Evolutionary conservation across 2,329 filamentous ascomycete genomes (phyloP).

Genomic region (Aureobasidium subglaciale): DNA sequence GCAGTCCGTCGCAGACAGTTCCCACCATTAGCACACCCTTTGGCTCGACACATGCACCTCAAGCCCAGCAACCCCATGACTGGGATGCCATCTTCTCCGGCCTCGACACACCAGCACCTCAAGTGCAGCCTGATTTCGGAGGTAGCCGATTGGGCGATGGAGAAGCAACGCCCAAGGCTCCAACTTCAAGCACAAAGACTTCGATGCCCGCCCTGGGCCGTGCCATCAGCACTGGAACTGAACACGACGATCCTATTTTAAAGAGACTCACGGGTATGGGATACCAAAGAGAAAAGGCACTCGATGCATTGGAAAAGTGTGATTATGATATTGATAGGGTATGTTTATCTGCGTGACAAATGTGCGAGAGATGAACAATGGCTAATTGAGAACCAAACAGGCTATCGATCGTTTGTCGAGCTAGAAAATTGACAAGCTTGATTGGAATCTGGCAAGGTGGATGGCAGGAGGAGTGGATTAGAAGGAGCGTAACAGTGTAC

Average conservation of each 20-base stretch:
- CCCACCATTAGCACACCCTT: conserved; percentile 23
- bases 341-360: conserved; percentile 31
- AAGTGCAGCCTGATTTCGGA: neutral
- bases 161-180: conserved; percentile 17
- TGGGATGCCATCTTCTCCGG: conserved; percentile 94
- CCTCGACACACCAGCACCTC: conserved; percentile 50
- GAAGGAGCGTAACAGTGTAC: neutral
- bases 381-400: conserved; percentile 12
- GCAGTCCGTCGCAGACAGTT: conserved; percentile 16
- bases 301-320: conserved; percentile 82
- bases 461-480: neutral
- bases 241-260: conserved; percentile 84
- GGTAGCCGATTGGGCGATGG: conserved; percentile 13
- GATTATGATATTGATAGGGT: conserved; percentile 96
- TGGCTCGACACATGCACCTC: conserved; percentile 17
- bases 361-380: neutral
- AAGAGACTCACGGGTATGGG: conserved; percentile 89
- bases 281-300: conserved; percentile 64
- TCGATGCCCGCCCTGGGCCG: conserved; percentile 49
- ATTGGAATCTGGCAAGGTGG: conserved; percentile 11
- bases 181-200: neutral
- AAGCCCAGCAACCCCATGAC: conserved; percentile 54
- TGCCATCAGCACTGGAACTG: conserved; percentile 64
- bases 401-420: conserved; percentile 18
- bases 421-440: conserved; percentile 5